Percentiles rank a stretch among this genome's conserved stretches.
Evolutionary conservation across 345 rosid genomes (phyloP).

Genomic region (Euphorbia tirucalli): DNA sequence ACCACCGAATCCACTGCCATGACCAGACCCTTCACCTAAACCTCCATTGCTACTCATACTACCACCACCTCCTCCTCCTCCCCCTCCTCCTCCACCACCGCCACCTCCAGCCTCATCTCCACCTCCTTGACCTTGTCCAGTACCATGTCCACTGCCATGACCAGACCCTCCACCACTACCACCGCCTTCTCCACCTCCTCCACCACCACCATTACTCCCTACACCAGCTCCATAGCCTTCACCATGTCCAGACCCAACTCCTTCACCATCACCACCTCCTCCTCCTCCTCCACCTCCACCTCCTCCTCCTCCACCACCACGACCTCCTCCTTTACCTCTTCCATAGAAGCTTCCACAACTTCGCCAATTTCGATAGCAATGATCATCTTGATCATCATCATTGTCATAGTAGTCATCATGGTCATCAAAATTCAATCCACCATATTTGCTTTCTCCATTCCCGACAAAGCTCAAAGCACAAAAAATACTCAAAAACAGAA

Average conservation of each 20-base stretch:
- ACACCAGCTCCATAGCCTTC: slow-evolving; percentile 11
- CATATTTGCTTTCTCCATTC: no score
- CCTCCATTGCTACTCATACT: no score
- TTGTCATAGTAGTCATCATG: no score
- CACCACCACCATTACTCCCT: slow-evolving; percentile 17
- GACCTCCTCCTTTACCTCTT: no score
- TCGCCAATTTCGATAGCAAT: slow-evolving; percentile 44
- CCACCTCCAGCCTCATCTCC: slow-evolving; percentile 19
- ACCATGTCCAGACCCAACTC: background rate
- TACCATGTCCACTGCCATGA: no score
- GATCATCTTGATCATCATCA: slow-evolving; percentile 24
- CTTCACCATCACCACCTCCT: slow-evolving; percentile 1
- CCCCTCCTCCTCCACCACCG: slow-evolving; percentile 22
- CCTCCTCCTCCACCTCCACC: no score
- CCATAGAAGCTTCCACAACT: slow-evolving; percentile 52
- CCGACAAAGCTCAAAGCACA: slow-evolving; percentile 21
- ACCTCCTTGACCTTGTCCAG: background rate
- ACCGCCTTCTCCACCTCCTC: slow-evolving; percentile 25
- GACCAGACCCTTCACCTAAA: slow-evolving; percentile 29
- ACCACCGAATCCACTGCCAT: slow-evolving; percentile 27
- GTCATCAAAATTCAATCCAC: slow-evolving; percentile 15
- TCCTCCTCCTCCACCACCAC: no score
- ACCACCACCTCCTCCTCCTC: slow-evolving; percentile 25
- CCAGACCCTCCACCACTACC: slow-evolving; percentile 16
- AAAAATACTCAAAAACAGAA: slow-evolving; percentile 31